phyloP scores from a whole-genome alignment of 176 grass and related monocot species.

The Hyparrhenia diplandra region DNA sequence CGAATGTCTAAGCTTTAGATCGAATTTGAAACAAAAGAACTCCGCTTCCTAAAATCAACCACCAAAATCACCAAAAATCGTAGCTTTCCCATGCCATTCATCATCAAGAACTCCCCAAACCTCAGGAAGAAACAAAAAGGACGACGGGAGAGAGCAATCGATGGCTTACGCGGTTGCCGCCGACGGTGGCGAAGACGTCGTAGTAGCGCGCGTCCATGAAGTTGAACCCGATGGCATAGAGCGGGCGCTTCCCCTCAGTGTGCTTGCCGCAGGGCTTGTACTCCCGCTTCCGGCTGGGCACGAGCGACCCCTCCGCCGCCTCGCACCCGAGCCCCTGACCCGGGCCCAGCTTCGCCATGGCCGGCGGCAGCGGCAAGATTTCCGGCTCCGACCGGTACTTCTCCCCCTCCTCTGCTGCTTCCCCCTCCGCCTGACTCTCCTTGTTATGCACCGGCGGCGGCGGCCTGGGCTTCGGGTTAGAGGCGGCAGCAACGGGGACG shows the following conservation, averaged over 20 bases:
- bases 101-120: neutral
- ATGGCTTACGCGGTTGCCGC: slow-evolving; percentile 65
- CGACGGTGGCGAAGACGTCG: slow-evolving; percentile 77
- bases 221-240: slow-evolving; percentile 92
- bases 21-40: neutral
- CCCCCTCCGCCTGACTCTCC: neutral
- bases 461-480: neutral
- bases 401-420: neutral
- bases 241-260: slow-evolving; percentile 71
- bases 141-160: neutral
- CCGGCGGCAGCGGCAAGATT: neutral
- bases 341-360: slow-evolving; percentile 41
- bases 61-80: neutral
- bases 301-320: slow-evolving; percentile 56
- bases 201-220: slow-evolving; percentile 95
- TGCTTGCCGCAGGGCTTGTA: slow-evolving; percentile 68
- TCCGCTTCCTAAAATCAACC: neutral
- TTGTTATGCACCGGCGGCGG: neutral
- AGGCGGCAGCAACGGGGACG: neutral
- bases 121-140: neutral
- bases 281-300: slow-evolving; percentile 51
- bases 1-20: neutral
- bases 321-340: slow-evolving; percentile 54
- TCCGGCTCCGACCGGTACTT: neutral
- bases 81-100: neutral